Evolutionary conservation across 306 rosid genomes (phyloP), one percentile per base, ranked within the genome.

Genomic region (Potentilla sterilis): DNA sequence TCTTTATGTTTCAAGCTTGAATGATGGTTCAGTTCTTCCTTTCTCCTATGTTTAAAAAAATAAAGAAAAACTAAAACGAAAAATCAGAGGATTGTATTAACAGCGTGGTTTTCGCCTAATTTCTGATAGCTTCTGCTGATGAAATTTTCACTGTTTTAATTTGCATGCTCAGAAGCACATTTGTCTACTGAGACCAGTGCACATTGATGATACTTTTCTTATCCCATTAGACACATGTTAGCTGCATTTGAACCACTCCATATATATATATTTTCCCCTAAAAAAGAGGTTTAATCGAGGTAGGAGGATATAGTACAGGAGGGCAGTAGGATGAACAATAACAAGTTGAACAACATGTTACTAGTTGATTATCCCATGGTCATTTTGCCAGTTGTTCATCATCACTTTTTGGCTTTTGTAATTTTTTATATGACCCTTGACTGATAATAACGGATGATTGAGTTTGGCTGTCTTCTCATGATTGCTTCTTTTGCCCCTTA

Each of bases 401-500:
- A 8, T 41, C 63, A 9, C n/a, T 55, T 15, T 48, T 62, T 74
- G 44, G 38, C 71, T 18, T 70, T 52, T 62, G 22, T 14, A 16
- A 34, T 34, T 62, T 15, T 34, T 40, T 43, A 34, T 70, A 24
- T 65, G 14, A 42, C 46, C 42, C 65, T 5, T 71, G 35, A 70
- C 9, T 77, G 64, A 43, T 49, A 7, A 34, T 43, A 49, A 49
- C 37, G 64, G 43, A 47, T 70, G 70, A 28, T 77, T 76, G 79
- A 62, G 41, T 72, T 72, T 54, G 64, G 51, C 35, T 28, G 44
- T 82, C 54, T 82, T 67, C 74, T 79, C 73, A 38, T 49, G 80
- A 21, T 77, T 78, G 51, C 66, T 57, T 77, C 46, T 22, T 75
- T 70, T 69, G 57, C 70, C 67, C 78, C 76, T 70, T 85, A 96